Evolutionary conservation across 2,329 filamentous ascomycete species (phyloP).

Genomic region (Colletotrichum orchidophilum): DNA sequence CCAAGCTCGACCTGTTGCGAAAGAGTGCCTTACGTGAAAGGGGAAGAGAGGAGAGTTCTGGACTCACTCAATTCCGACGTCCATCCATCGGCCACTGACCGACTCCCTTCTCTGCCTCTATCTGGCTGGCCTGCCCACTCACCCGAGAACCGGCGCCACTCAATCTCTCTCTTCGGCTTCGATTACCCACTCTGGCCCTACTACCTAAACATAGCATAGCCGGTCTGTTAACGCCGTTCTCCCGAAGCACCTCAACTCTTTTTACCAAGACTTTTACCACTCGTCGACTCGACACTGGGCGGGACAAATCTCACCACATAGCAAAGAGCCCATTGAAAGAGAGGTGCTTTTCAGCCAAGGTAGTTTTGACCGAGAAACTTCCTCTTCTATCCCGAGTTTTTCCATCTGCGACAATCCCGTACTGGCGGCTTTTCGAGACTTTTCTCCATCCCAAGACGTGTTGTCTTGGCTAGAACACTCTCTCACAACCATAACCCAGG

Average conservation of each 20-base stretch:
- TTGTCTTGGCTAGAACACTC: background rate
- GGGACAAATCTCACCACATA: background rate
- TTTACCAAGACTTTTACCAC: background rate
- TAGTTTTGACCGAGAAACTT: no score
- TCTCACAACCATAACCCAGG: slow-evolving; percentile 1
- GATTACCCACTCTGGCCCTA: background rate
- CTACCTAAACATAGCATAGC: background rate
- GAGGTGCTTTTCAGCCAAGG: background rate
- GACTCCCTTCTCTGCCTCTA: background rate
- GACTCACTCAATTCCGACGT: slow-evolving; percentile 23
- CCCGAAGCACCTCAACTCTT: background rate
- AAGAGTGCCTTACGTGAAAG: background rate
- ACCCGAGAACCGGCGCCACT: slow-evolving; percentile 10
- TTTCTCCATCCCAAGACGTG: background rate
- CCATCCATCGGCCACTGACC: slow-evolving; percentile 9
- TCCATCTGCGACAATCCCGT: background rate
- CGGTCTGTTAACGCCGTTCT: background rate
- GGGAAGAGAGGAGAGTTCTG: slow-evolving; percentile 10
- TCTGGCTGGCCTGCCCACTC: background rate
- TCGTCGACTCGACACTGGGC: background rate
- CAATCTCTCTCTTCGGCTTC: background rate
- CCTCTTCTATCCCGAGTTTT: background rate
- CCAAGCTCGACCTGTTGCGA: slow-evolving; percentile 12
- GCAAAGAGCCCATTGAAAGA: background rate
- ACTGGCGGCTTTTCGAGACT: background rate